These are phyloP conservation scores for Arachnopeziza araneosa DNA, from an alignment of 2,329 filamentous ascomycete species.

Conservation along the genomic window DNA sequence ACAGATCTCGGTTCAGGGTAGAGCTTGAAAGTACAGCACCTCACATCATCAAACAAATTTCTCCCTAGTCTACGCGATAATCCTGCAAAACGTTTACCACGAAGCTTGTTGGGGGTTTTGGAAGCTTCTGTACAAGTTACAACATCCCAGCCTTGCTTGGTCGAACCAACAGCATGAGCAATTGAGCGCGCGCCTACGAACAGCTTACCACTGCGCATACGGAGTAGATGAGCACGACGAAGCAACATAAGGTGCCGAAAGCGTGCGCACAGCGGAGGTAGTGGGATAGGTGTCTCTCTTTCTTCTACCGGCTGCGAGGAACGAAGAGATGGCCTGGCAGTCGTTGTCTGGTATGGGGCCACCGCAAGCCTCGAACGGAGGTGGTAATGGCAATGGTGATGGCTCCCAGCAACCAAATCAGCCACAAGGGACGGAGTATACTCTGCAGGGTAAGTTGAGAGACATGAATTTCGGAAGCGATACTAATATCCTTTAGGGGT, in stretches of 20 bases:
- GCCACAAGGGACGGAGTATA: conserved; percentile 64
- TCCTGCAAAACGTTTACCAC: neutral
- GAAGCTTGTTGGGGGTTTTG: neutral
- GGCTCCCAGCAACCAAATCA: conserved; percentile 32
- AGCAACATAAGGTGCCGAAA: conserved; percentile 6
- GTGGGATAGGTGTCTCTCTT: conserved; percentile 1
- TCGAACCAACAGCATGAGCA: conserved; percentile 9
- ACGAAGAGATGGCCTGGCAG: conserved; percentile 60
- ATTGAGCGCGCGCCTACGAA: conserved; percentile 15
- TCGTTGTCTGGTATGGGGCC: conserved; percentile 51
- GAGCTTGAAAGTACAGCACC: conserved; percentile 4
- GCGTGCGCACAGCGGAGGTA: conserved; percentile 7
- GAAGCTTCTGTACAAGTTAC: conserved; percentile 4
- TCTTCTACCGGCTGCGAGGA: neutral
- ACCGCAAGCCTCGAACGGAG: conserved; percentile 26
- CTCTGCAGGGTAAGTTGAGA: conserved; percentile 53
- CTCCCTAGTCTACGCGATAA: neutral
- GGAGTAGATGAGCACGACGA: conserved; percentile 4
- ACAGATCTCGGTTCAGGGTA: conserved; percentile 2
- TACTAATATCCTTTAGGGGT: conserved; percentile 60
- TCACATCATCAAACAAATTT: neutral
- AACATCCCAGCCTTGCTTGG: neutral
- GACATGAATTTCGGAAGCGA: neutral
- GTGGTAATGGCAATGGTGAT: conserved; percentile 24
- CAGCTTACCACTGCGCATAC: conserved; percentile 19